A percentile compares a stretch with the other conserved stretches of the same genome.
Conservation (phyloP, 2,329 filamentous ascomycete genomes). For the Fusarium euwallaceae region DNA sequence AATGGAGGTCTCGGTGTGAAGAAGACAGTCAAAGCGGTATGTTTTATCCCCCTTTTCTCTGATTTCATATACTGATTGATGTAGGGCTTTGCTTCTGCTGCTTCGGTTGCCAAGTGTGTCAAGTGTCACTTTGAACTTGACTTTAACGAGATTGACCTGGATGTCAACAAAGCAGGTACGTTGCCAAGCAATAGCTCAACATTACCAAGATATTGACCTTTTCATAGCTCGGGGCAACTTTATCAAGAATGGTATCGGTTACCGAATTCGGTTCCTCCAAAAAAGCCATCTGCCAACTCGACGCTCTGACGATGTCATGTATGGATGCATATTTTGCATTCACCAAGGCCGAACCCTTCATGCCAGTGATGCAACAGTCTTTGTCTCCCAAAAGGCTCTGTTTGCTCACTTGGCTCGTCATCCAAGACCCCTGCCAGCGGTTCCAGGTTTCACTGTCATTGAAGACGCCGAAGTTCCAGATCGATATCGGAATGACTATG, state of each 20-base stretch:
- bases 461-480: conserved; percentile 58
- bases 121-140: conserved; percentile 68
- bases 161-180: conserved; percentile 64
- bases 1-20: conserved; percentile 64
- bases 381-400: conserved; percentile 65
- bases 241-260: conserved; percentile 60
- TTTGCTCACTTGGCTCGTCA: conserved; percentile 68
- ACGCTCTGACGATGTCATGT: conserved; percentile 65
- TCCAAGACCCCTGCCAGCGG: conserved; percentile 63
- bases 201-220: conserved; percentile 23
- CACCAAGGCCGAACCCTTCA: conserved; percentile 63
- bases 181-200: not conserved
- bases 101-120: conserved; percentile 64
- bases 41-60: conserved; percentile 23
- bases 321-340: conserved; percentile 68
- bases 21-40: conserved; percentile 63
- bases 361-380: conserved; percentile 69
- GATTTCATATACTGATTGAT: conserved; percentile 6
- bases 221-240: conserved; percentile 61
- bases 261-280: conserved; percentile 67
- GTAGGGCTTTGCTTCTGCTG: conserved; percentile 58
- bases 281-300: conserved; percentile 67
- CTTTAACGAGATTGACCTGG: conserved; percentile 65
- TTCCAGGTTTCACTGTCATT: conserved; percentile 63
- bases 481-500: conserved; percentile 63